Base-by-base conservation (phyloP, 257 asterid species). In the Parsonsia alboflavescens region DNA sequence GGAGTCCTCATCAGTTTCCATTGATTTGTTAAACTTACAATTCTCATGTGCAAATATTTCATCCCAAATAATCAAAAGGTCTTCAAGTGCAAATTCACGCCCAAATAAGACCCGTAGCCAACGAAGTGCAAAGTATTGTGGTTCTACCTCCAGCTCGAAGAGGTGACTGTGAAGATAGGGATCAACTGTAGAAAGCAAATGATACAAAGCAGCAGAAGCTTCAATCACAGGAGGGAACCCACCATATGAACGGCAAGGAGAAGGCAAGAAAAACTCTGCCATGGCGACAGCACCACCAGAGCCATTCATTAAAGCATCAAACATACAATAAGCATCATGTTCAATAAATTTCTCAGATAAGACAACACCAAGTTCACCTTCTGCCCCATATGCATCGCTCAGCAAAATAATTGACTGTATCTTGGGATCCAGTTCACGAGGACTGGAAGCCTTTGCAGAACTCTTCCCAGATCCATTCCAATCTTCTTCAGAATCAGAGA, bases 81-180 rank as follows among this genome's bases (percentile, higher is more conserved):
- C 89, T 66, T 91, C 95, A 41, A 93, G 85, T 30, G 89, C 86
- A 83, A 93, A 93, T 80, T 93, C 98, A 75, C 98, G 97, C 10
- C 98, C 98, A 80, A 93, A 93, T 79, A 90, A 79, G 69, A 93
- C 97, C 65, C 97, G 85, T 66, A 93, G 84, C 98, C 98, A 93
- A 57, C 98, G 90, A 39, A 93, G 87, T 4, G 98, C 88, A 45
- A 93, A 93, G 80, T 93, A 93, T 58, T 91, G 97, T 33, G 98
- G 98, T 79, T 93, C 98, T 54, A 93, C 96, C 73, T 95, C 98
- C 64, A 93, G 84, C 83, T 93, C 98, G 65, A 90, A 89, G 48
- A 93, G 93, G 84, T 93, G 98, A 73, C 89, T 82, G 56, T 93
- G 89, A 73, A 93, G 95, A 78, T 96, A 88, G n/a, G 91, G 84